A percentile compares a stretch with the other conserved stretches of the same genome.
These are phyloP conservation scores for Colletotrichum scovillei DNA, from an alignment of 2,329 filamentous ascomycete species.

Conservation along the genomic window DNA sequence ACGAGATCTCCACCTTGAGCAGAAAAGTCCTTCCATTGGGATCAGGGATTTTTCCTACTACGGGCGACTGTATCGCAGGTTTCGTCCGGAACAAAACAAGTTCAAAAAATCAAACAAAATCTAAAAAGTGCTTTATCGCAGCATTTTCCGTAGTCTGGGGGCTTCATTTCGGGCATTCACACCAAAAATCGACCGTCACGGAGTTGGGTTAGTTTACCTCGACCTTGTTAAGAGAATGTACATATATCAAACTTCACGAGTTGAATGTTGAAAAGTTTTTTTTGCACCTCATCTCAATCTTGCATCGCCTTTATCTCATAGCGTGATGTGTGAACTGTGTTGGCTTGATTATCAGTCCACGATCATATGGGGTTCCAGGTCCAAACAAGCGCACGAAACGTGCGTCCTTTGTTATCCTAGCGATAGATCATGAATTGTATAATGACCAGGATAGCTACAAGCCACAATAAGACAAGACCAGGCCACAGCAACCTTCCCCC, in stretches of 20 bases:
- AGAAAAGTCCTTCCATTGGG: slow-evolving; percentile 20
- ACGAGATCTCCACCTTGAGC: not conserved
- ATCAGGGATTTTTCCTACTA: slow-evolving; percentile 17
- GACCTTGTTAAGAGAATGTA: slow-evolving; percentile 19
- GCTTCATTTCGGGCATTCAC: not conserved
- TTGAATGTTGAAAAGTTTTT: slow-evolving; percentile 27
- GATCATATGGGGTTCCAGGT: too few species aligned
- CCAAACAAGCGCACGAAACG: too few species aligned
- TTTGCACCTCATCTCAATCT: not conserved
- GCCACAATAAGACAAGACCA: too few species aligned
- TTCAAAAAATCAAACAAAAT: not conserved
- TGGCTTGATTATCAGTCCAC: too few species aligned
- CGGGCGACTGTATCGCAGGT: slow-evolving; percentile 10
- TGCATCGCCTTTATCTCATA: too few species aligned
- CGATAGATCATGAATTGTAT: too few species aligned
- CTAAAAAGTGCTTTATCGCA: slow-evolving; percentile 12
- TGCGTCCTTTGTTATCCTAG: too few species aligned
- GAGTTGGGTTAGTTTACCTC: slow-evolving; percentile 5
- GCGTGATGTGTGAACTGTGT: too few species aligned
- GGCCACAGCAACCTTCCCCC: too few species aligned
- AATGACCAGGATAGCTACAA: too few species aligned
- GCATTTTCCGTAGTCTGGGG: slow-evolving; percentile 1
- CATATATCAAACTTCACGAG: slow-evolving; percentile 17
- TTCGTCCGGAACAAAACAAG: slow-evolving; percentile 1
- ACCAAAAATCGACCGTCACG: slow-evolving; percentile 1